Conservation (phyloP, 495 filamentous ascomycete genomes). For the Neurospora sp. region DNA sequence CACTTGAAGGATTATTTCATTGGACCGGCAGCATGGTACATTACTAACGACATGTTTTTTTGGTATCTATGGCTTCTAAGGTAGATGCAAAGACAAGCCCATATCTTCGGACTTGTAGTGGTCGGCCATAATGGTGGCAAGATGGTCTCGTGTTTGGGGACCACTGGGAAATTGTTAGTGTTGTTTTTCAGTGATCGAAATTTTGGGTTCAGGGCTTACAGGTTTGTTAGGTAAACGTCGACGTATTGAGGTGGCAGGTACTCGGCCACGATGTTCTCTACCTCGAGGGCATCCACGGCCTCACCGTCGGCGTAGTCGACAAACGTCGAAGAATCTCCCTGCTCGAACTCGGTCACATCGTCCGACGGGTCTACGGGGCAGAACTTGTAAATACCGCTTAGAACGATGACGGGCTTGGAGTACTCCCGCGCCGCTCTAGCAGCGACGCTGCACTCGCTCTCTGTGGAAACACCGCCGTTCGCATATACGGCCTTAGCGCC, state of each 20-base stretch:
- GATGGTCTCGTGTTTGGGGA: slow-evolving; percentile 68
- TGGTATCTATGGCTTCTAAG: neutral
- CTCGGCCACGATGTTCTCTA: slow-evolving; percentile 73
- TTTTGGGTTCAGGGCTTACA: slow-evolving; percentile 47
- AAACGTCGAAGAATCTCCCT: slow-evolving; percentile 65
- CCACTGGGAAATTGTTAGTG: slow-evolving; percentile 45
- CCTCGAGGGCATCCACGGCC: slow-evolving; percentile 63
- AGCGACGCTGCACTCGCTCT: slow-evolving; percentile 67
- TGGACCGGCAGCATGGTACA: neutral
- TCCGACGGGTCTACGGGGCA: slow-evolving; percentile 80
- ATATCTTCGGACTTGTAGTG: slow-evolving; percentile 81
- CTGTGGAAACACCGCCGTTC: slow-evolving; percentile 73
- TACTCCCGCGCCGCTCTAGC: slow-evolving; percentile 74
- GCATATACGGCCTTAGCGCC: slow-evolving; percentile 76
- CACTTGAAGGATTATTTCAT: neutral
- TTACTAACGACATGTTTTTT: neutral
- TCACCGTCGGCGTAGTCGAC: slow-evolving; percentile 64
- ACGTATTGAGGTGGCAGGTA: slow-evolving; percentile 74
- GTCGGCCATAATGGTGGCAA: slow-evolving; percentile 72
- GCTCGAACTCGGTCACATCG: slow-evolving; percentile 66
- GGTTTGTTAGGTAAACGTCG: slow-evolving; percentile 84
- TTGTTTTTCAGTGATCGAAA: neutral
- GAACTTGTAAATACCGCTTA: slow-evolving; percentile 81
- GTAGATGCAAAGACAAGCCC: slow-evolving; percentile 40
- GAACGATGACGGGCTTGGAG: slow-evolving; percentile 70